Evolutionary conservation across 306 rosid species (phyloP).

Genomic region (Vicia sativa): DNA sequence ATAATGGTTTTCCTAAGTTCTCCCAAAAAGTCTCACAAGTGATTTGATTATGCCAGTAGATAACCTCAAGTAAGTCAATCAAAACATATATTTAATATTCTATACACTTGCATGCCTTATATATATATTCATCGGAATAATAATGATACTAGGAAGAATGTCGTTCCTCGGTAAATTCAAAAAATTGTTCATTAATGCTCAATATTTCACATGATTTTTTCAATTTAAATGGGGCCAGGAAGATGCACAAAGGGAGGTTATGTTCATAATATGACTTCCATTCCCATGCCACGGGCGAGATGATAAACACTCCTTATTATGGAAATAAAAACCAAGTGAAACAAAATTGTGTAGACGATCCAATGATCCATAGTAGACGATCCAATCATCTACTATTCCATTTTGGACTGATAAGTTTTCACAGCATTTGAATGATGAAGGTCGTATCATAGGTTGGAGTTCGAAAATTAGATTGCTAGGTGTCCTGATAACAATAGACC

Average conservation of each 20-base stretch:
- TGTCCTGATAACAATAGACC: background rate
- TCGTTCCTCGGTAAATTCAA: background rate
- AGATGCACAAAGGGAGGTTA: background rate
- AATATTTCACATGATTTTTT: background rate
- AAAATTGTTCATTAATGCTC: background rate
- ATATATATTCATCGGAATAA: background rate
- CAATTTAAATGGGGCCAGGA: background rate
- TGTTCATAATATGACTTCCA: constrained; percentile 7
- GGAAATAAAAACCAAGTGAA: background rate
- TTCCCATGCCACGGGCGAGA: background rate
- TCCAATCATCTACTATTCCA: background rate
- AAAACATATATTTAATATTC: constrained; percentile 12
- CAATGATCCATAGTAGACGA: constrained; percentile 15
- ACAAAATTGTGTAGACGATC: constrained; percentile 9
- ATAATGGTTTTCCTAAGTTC: too few relatives aligned
- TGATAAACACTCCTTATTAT: background rate
- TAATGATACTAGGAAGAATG: background rate
- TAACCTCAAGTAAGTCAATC: too few relatives aligned
- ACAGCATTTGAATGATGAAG: background rate
- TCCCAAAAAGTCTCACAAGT: too few relatives aligned
- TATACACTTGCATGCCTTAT: background rate
- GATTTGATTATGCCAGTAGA: too few relatives aligned
- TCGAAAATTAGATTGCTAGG: constrained; percentile 13
- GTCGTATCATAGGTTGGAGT: constrained; percentile 10
- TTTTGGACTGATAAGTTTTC: constrained; percentile 20